phyloP scores from a whole-genome alignment of 768 basidiomycete genomes.

The Suillus placidus region DNA sequence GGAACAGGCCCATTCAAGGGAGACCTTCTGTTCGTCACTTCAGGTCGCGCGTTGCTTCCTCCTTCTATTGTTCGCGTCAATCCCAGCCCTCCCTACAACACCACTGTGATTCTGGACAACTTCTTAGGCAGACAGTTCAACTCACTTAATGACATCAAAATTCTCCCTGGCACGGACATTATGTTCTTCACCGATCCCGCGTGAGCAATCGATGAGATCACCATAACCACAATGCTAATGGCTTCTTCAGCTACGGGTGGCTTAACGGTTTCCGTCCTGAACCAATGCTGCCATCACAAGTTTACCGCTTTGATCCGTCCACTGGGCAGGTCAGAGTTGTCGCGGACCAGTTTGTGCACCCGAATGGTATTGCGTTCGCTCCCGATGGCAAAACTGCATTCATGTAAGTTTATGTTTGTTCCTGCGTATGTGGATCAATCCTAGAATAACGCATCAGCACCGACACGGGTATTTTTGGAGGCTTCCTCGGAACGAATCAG shows the following conservation, averaged over 20 bases:
- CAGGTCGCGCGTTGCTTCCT: slow-evolving; percentile 64
- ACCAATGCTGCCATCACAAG: slow-evolving; percentile 46
- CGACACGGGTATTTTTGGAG: slow-evolving; percentile 25
- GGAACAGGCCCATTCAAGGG: slow-evolving; percentile 69
- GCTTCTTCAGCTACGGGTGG: slow-evolving; percentile 40
- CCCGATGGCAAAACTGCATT: slow-evolving; percentile 35
- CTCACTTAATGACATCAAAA: slow-evolving; percentile 77
- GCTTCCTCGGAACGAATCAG: slow-evolving; percentile 22
- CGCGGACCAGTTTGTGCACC: slow-evolving; percentile 43
- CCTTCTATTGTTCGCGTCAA: slow-evolving; percentile 68
- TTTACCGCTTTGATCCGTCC: slow-evolving; percentile 45
- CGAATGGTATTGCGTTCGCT: slow-evolving; percentile 42
- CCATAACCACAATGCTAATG: neutral
- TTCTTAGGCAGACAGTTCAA: slow-evolving; percentile 82
- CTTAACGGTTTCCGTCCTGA: slow-evolving; percentile 41
- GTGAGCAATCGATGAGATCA: slow-evolving; percentile 40
- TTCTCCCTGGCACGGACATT: slow-evolving; percentile 65
- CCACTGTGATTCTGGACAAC: slow-evolving; percentile 74
- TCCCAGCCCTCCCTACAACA: slow-evolving; percentile 62
- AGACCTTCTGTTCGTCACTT: slow-evolving; percentile 62
- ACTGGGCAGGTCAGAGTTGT: slow-evolving; percentile 46
- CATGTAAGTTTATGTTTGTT: slow-evolving; percentile 20
- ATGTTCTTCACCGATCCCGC: slow-evolving; percentile 76
- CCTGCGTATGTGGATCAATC: neutral
- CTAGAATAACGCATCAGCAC: slow-evolving; percentile 16